Conservation (phyloP, 164 flowering plant species). For the Piper longum region DNA sequence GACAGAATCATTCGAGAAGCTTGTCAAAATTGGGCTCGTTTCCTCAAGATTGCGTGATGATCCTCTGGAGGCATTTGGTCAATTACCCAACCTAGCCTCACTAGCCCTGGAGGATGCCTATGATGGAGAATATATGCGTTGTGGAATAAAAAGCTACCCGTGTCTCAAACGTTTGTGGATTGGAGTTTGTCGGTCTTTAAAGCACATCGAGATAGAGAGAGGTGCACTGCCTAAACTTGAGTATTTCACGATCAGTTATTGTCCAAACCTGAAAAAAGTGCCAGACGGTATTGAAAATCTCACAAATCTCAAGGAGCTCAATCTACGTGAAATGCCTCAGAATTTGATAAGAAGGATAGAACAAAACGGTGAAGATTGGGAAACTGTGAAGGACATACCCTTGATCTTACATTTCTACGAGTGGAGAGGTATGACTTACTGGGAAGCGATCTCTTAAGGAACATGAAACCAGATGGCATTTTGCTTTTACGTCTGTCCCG, state of each 20-base stretch:
- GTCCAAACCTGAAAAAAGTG: not conserved
- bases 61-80: not conserved
- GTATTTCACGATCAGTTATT: not conserved
- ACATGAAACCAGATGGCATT: too few relatives aligned
- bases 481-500: too few relatives aligned
- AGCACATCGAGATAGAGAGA: not conserved
- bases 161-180: not conserved
- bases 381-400: too few relatives aligned
- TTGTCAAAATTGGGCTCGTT: not conserved
- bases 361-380: too few relatives aligned
- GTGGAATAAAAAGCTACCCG: not conserved
- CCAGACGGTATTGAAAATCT: not conserved
- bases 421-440: too few relatives aligned
- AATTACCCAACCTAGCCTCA: not conserved
- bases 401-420: too few relatives aligned
- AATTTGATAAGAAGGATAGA: too few relatives aligned
- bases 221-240: not conserved
- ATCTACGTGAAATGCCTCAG: too few relatives aligned
- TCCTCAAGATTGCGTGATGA: not conserved
- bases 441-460: too few relatives aligned
- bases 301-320: not conserved
- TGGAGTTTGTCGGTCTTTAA: not conserved
- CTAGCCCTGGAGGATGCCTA: not conserved
- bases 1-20: slow-evolving; percentile 1
- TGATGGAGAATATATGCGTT: not conserved